Evolutionary conservation across 2,329 filamentous ascomycete species (phyloP), one percentile per base, ranked within the genome.

Genomic region (Calonectria multiphialidica): DNA sequence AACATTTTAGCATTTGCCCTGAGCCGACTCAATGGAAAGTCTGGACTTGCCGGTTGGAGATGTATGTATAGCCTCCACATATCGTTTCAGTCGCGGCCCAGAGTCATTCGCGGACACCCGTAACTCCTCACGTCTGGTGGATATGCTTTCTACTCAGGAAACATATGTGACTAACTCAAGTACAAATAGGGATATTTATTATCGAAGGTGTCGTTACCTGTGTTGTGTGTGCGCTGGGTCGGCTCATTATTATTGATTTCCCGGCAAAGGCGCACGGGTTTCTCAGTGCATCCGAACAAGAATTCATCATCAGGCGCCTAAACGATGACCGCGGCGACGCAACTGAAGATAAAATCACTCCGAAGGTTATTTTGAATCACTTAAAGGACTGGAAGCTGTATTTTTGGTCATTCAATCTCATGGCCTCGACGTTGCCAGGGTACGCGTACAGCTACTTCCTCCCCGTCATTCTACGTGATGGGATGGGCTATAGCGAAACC

Each of bases 401-500:
- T 35, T 28, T 25, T 62, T 64, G 47, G 47, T 10, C 47, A 13
- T 50, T 50, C 13, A 50, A 50, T 47, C 21, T 47, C n/a, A 65
- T 62, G 59, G 68, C 44, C 37, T 68, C 49, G 28, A 57, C 25
- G 70, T 72, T 2, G 70, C 73, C 21, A 47, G 70, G 28, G 45
- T 79, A 77, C 49, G 71, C 76, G 8, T 57, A 77, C 35, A 68
- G 59, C 7, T 79, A 71, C 68, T 77, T 77, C 64, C 66, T 78
- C 7, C 77, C 77, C 16, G 74, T 77, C 45, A 76, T 79, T 25
- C 74, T 79, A 3, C 72, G 70, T 21, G 50, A 70, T 16, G 49
- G 66, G 23, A 69, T 79, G 66, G 72, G 72, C 3, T 78, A 76
- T 61, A 70, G 47, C 44, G 65, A 76, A 4, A 73, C 68, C 1